phyloP scores from a whole-genome alignment of 2,329 filamentous ascomycete genomes.

The Lomentospora prolificans region DNA sequence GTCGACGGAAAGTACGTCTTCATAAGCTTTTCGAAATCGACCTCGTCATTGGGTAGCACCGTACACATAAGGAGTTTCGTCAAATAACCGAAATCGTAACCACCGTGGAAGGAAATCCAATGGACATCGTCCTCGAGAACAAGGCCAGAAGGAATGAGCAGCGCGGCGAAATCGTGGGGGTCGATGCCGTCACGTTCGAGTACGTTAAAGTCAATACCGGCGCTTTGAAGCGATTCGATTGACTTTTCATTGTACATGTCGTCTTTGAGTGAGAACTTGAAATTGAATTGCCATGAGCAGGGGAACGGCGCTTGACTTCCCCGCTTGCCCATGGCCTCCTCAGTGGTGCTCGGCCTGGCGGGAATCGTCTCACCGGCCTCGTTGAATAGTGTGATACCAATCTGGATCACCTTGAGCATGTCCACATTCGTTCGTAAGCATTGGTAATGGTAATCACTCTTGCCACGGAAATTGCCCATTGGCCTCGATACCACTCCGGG shows the following conservation, averaged over 20 bases:
- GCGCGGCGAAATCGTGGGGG: slow-evolving; percentile 74
- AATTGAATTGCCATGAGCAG: slow-evolving; percentile 98
- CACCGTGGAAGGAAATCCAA: slow-evolving; percentile 97
- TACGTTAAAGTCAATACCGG: slow-evolving; percentile 82
- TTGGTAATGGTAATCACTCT: slow-evolving; percentile 98
- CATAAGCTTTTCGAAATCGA: slow-evolving; percentile 80
- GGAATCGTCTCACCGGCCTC: slow-evolving; percentile 81
- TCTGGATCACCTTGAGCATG: slow-evolving; percentile 92
- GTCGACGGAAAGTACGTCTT: slow-evolving; percentile 88
- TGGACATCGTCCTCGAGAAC: slow-evolving; percentile 80
- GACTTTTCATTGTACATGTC: slow-evolving; percentile 98
- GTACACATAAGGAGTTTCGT: slow-evolving; percentile 85
- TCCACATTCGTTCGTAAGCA: slow-evolving; percentile 95
- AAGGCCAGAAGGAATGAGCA: slow-evolving; percentile 85
- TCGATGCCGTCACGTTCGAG: slow-evolving; percentile 87
- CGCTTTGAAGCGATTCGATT: slow-evolving; percentile 80
- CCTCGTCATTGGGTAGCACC: slow-evolving; percentile 78
- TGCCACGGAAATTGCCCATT: slow-evolving; percentile 88
- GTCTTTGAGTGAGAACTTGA: slow-evolving; percentile 84
- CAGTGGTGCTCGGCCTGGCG: slow-evolving; percentile 45
- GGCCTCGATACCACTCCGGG: slow-evolving; percentile 94
- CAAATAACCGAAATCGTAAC: slow-evolving; percentile 96
- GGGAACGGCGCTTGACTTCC: slow-evolving; percentile 48
- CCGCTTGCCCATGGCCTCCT: slow-evolving; percentile 24
- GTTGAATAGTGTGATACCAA: slow-evolving; percentile 89